Conservation (phyloP, 2,329 filamentous ascomycete species). For the Botryotinia convoluta region DNA sequence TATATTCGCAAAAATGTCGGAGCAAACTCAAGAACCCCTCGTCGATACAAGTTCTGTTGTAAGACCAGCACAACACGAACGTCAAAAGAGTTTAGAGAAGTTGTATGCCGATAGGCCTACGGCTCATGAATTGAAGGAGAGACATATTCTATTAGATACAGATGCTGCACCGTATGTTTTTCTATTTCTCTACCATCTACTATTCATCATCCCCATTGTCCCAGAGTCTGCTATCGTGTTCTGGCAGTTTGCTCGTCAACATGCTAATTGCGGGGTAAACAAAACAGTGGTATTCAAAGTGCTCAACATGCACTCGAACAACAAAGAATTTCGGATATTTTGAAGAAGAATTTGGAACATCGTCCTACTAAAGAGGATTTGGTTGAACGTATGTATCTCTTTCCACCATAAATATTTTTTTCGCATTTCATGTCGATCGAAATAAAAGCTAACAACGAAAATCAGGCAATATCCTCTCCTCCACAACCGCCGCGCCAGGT, state of each 20-base stretch:
- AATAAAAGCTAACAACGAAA: not conserved
- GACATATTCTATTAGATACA: conserved; percentile 66
- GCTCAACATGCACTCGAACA: conserved; percentile 61
- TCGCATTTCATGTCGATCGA: not conserved
- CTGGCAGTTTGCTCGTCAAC: not conserved
- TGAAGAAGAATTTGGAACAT: conserved; percentile 63
- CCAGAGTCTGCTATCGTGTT: not conserved
- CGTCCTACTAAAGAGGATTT: conserved; percentile 70
- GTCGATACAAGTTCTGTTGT: conserved; percentile 52
- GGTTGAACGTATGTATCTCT: conserved; percentile 63
- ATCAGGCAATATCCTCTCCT: conserved; percentile 81
- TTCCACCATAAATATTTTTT: conserved; percentile 3
- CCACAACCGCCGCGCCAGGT: conserved; percentile 72
- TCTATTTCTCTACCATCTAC: not conserved
- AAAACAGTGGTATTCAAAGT: conserved; percentile 57
- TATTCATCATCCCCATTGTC: not conserved
- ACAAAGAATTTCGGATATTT: conserved; percentile 58
- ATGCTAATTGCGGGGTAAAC: conserved; percentile 31
- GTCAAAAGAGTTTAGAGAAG: conserved; percentile 70
- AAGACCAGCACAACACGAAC: conserved; percentile 45
- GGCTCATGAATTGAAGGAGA: conserved; percentile 62
- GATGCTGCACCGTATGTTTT: conserved; percentile 60
- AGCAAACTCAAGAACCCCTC: conserved; percentile 24
- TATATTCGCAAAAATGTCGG: conserved; percentile 22
- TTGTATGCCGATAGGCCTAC: conserved; percentile 70